Conservation (phyloP, 257 asterid species). For the Fraxinus quadrangulata region DNA sequence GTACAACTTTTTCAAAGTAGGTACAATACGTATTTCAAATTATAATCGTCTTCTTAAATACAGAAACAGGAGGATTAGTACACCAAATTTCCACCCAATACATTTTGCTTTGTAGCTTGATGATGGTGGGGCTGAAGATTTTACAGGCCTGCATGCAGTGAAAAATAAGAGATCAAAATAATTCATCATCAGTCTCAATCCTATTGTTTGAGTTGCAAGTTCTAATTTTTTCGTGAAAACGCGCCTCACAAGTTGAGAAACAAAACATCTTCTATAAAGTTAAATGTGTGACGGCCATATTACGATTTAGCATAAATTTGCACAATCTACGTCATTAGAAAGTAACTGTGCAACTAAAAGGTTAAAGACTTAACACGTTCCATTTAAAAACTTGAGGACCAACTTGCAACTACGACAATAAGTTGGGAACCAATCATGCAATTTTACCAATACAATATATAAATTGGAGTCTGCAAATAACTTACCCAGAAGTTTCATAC, state of each 20-base stretch:
- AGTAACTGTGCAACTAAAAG: background rate
- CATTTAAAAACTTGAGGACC: background rate
- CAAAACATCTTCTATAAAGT: background rate
- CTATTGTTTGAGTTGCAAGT: background rate
- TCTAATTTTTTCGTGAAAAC: background rate
- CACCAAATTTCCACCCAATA: slow-evolving; percentile 34
- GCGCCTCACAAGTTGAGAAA: background rate
- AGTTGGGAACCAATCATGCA: background rate
- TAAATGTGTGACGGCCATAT: background rate
- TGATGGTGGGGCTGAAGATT: slow-evolving; percentile 37
- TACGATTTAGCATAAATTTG: background rate
- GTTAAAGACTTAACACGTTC: background rate
- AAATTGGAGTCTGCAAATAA: background rate
- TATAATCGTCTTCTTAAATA: slow-evolving; percentile 30
- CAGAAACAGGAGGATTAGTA: slow-evolving; percentile 30
- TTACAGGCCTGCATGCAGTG: slow-evolving; percentile 31
- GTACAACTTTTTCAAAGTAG: slow-evolving; percentile 11
- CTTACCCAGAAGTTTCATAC: slow-evolving; percentile 50
- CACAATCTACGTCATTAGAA: background rate
- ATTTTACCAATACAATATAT: background rate
- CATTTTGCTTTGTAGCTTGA: slow-evolving; percentile 12
- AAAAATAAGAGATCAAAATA: background rate
- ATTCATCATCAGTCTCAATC: background rate
- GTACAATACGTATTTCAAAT: background rate
- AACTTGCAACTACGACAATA: background rate